Evolutionary conservation across 2,329 filamentous ascomycete genomes (phyloP), one percentile per base, ranked within the genome.

Genomic region (Sclerotinia spermophila): DNA sequence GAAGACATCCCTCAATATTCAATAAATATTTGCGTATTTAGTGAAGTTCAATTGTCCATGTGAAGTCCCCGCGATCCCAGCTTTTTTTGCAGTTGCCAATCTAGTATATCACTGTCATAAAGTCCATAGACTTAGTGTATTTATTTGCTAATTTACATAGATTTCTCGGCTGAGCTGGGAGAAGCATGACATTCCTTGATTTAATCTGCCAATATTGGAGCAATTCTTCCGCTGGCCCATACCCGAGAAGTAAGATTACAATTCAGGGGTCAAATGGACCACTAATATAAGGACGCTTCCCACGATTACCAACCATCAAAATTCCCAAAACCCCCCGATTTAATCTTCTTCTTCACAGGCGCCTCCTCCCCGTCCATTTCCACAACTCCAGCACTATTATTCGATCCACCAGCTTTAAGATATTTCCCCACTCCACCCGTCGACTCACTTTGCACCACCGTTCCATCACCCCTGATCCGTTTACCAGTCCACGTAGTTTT

Each of bases 401-500:
- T 81, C 62, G 69, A 78, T 53, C 80, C 81, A 24, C 86, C 85
- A 24, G 85, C 84, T 78, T 92, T 91, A 67, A 99, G 81, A 79
- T 98, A 98, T 80, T 95, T 97, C 11, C 95, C 96, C 19, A 89
- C 88, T 6, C 81, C 82, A 10, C 82, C 83, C 17, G 81, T 80
- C 21, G 81, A 80, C 40, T 81, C 81, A 21, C 78, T 80, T 40
- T 79, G 79, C 1, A 85, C 85, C 1, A 88, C 83, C 0, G 84
- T 87, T 1, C 89, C 91, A 76, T 91, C 88, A 2, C 84, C 85
- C 38, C 94, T 85, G 65, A 99, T 88, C 55, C 94, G 85, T 82
- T 98, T 99, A 5, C 96, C 96, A 4, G 96, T 98, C 96, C 96
- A 99, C 4, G 96, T 99, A 2, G 92, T 90, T 79, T 88, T 89